Evolutionary conservation across 305 asterid species (phyloP), one percentile per base, ranked within the genome.

Genomic region (Solanum hybrid): DNA sequence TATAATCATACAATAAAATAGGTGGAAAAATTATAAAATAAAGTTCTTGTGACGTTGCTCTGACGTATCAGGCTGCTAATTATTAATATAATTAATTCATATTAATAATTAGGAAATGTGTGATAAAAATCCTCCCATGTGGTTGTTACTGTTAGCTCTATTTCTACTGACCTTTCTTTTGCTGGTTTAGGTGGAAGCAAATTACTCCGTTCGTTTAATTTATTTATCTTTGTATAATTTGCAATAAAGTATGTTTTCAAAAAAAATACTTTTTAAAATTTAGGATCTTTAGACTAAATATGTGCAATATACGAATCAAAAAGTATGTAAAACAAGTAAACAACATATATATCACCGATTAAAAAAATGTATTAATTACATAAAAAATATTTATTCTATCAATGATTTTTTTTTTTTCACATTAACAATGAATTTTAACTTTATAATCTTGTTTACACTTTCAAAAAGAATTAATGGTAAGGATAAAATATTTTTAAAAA

Each of bases 131-230:
- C 87, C 31, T 42, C 64, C 78, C 28, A 29, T 78, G 57, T 75
- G 89, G 86, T 87, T 31, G 85, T 39, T 87, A n/a, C 74, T 42
- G 85, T 39, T 87, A 34, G 89, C 74, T 71, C 74, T 74, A 31
- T 71, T 40, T 57, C n/a, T 33, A 40, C 33, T 75, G 26, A 75
- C 86, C 37, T 74, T 40, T 87, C 11, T 61, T 26, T 36, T 26
- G 67, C 26, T 87, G 28, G 24, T 39, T 82, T 28, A 42, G 39
- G 37, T 16, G 87, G 26, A 8, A 28, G 35, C 24, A 80, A 80
- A 36, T 11, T 74, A 7, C 1, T 14, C 6, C 1, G 1, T 31
- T 4, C 1, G 6, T 74, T 74, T 1, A 29, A 29, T 75, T 71
- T 71, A 11, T 71, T 1, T 22, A 8, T 22, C 13, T 8, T 61